Conservation (phyloP, 2,329 filamentous ascomycete species). For the Dothistroma pini region DNA sequence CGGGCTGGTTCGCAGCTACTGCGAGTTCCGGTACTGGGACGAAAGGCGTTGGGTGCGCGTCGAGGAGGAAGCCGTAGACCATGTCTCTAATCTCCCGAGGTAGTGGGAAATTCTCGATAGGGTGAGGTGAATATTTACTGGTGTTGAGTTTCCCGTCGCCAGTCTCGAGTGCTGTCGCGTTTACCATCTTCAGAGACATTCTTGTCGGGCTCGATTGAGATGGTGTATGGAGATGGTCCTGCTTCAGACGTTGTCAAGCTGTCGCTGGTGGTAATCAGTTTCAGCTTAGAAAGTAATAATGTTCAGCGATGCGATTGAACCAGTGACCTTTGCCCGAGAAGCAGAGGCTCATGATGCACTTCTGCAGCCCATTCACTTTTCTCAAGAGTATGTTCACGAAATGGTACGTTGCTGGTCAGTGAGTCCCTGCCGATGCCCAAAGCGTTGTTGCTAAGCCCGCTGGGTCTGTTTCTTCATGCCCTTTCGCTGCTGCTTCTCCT, state of each 20-base stretch:
- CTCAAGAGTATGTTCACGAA: constrained; percentile 2
- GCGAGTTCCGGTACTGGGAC: neutral
- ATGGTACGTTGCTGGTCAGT: neutral
- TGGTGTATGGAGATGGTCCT: neutral
- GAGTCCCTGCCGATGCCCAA: constrained; percentile 33
- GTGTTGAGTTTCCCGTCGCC: neutral
- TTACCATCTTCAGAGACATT: neutral
- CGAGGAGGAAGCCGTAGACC: neutral
- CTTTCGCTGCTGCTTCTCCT: constrained; percentile 66
- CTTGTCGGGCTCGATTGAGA: neutral
- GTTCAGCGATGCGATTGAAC: too few species aligned
- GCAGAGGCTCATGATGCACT: neutral
- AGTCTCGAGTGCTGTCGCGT: neutral
- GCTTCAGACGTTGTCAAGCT: too few species aligned
- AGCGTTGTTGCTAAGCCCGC: neutral
- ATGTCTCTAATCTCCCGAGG: neutral
- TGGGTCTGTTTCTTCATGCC: constrained; percentile 59
- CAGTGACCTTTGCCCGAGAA: neutral
- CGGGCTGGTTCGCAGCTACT: neutral
- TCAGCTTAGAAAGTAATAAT: neutral
- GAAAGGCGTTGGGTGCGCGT: neutral
- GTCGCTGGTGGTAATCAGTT: neutral
- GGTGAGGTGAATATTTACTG: neutral
- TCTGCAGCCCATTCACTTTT: neutral
- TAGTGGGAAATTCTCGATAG: neutral